Conservation (phyloP, 2,329 filamentous ascomycete species). For the Fusarium duplospermum region DNA sequence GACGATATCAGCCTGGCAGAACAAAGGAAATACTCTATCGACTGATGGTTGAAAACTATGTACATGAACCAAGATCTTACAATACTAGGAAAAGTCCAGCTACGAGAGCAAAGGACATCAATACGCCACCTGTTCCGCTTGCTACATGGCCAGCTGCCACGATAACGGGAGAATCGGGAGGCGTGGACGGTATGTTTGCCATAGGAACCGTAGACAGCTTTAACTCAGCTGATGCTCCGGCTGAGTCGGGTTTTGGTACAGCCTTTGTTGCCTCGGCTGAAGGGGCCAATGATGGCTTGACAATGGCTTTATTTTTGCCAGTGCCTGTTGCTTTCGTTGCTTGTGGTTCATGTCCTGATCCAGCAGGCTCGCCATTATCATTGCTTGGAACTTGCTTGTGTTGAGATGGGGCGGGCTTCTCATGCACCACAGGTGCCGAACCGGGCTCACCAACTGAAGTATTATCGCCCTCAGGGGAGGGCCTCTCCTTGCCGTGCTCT, state of each 20-base stretch:
- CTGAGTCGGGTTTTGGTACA: not conserved
- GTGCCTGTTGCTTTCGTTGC: not conserved
- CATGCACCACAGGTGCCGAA: not conserved
- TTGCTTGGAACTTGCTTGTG: not conserved
- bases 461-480: not conserved
- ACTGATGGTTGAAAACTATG: not conserved
- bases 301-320: not conserved
- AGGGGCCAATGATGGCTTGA: not conserved
- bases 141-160: not conserved
- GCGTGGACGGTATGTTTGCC: not conserved
- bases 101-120: not conserved
- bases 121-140: not conserved
- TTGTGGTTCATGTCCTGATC: not conserved
- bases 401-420: not conserved
- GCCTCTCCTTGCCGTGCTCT: not conserved
- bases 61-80: not conserved
- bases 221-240: not conserved
- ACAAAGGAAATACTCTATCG: not conserved
- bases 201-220: not conserved
- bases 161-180: not conserved
- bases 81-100: not conserved
- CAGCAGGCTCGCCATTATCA: not conserved
- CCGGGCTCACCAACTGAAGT: not conserved
- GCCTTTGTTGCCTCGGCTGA: not conserved
- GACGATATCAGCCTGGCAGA: not conserved